phyloP scores from a whole-genome alignment of 2,329 filamentous ascomycete species.

The Fusarium sororula region DNA sequence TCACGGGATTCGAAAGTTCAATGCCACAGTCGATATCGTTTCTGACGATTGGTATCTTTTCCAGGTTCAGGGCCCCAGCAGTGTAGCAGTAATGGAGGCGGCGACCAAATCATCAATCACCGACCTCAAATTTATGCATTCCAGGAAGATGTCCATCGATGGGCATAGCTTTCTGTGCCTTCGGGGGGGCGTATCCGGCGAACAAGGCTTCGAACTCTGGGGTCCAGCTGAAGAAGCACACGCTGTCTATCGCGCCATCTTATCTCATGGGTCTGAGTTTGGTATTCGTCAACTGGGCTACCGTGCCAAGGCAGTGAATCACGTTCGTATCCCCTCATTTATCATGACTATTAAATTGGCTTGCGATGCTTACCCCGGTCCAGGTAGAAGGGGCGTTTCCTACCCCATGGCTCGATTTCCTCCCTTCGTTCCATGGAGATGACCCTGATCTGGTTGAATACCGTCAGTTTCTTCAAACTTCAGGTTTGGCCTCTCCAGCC shows the following conservation, averaged over 20 bases:
- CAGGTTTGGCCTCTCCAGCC: not conserved
- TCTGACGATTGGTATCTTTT: not conserved
- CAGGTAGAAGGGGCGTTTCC: not conserved
- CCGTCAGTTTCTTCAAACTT: not conserved
- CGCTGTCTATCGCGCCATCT: not conserved
- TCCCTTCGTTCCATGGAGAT: not conserved
- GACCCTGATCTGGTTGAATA: not conserved
- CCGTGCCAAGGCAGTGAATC: not conserved
- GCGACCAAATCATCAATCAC: not conserved
- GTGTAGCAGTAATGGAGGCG: not conserved
- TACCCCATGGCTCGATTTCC: not conserved
- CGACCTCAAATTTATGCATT: not conserved
- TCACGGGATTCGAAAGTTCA: not conserved
- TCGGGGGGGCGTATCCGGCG: not conserved
- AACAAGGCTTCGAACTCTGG: not conserved
- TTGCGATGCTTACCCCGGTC: not conserved
- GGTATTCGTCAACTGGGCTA: not conserved
- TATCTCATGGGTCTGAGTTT: not conserved
- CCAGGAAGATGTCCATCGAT: not conserved
- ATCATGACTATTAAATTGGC: rapidly evolving
- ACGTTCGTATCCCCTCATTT: not conserved
- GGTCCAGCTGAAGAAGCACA: not conserved
- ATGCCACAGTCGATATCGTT: not conserved
- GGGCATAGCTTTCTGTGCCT: not conserved
- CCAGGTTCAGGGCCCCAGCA: not conserved